phyloP scores from a whole-genome alignment of 148 eudicot species.

The Cornus controversa region DNA sequence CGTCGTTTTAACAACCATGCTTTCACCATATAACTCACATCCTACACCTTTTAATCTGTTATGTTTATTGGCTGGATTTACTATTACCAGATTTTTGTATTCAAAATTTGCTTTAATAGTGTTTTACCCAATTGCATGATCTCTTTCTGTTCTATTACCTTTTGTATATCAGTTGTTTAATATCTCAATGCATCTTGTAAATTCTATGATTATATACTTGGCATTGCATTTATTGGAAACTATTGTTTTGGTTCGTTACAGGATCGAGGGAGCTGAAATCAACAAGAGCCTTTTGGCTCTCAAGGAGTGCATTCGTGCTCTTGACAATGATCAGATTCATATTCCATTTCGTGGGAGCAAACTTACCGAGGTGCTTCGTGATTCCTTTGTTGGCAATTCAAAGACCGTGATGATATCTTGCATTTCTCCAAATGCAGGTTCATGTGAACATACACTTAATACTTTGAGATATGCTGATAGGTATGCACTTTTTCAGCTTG shows the following conservation, averaged over 20 bases:
- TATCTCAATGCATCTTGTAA: not conserved
- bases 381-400: constrained; percentile 98
- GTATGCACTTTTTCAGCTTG: constrained; percentile 32
- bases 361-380: constrained; percentile 99
- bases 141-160: too few species aligned
- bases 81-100: too few species aligned
- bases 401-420: constrained; percentile 99
- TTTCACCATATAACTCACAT: too few species aligned
- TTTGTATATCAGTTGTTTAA: not conserved
- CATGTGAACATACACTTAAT: constrained; percentile 97
- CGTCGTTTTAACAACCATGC: too few species aligned
- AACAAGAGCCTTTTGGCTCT: constrained; percentile 97
- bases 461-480: constrained; percentile 99
- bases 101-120: too few species aligned
- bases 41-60: not conserved
- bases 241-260: constrained; percentile 30
- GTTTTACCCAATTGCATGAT: too few species aligned
- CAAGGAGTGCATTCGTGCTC: constrained; percentile 99
- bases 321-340: constrained; percentile 95
- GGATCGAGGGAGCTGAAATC: constrained; percentile 99
- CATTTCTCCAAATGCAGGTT: constrained; percentile 92
- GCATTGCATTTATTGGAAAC: not conserved
- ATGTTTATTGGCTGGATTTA: too few species aligned
- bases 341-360: constrained; percentile 99
- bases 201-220: too few species aligned